Evolutionary conservation across 140 eudicot species (phyloP).

Genomic region (Stevia rebaudiana): DNA sequence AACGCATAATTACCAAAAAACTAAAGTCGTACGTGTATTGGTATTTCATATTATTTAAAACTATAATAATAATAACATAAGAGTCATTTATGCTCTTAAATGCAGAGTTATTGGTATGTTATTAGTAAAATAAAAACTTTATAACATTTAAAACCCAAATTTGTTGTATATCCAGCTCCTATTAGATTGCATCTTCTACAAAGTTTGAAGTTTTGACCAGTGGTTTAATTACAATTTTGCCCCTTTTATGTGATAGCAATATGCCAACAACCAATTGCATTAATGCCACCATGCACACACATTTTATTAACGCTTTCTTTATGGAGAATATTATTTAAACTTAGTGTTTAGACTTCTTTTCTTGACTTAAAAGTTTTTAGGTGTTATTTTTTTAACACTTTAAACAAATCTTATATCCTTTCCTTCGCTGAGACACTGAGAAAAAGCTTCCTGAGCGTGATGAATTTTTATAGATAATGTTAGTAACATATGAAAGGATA

Average conservation of each 20-base stretch:
- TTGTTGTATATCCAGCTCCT: background rate
- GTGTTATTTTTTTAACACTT: background rate
- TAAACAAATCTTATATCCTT: background rate
- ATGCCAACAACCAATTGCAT: constrained; percentile 4
- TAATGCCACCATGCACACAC: constrained; percentile 6
- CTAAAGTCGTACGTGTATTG: too few species aligned
- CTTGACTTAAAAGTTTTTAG: background rate
- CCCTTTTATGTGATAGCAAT: constrained; percentile 9
- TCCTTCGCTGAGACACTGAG: too few species aligned
- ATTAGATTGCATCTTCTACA: too few species aligned
- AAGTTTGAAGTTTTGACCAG: constrained; percentile 8
- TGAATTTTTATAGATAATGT: too few species aligned
- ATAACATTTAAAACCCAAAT: background rate
- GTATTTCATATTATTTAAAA: too few species aligned
- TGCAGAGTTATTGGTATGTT: background rate
- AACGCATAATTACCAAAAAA: too few species aligned
- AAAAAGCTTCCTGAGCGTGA: too few species aligned
- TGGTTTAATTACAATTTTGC: background rate
- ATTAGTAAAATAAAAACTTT: background rate
- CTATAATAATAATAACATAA: background rate
- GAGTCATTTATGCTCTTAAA: too few species aligned
- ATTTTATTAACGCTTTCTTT: background rate
- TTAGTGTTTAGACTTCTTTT: background rate
- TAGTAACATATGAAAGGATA: too few species aligned
- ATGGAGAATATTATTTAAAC: background rate